phyloP scores from a whole-genome alignment of 768 basidiomycete genomes.

The Trametes cinnabarina region DNA sequence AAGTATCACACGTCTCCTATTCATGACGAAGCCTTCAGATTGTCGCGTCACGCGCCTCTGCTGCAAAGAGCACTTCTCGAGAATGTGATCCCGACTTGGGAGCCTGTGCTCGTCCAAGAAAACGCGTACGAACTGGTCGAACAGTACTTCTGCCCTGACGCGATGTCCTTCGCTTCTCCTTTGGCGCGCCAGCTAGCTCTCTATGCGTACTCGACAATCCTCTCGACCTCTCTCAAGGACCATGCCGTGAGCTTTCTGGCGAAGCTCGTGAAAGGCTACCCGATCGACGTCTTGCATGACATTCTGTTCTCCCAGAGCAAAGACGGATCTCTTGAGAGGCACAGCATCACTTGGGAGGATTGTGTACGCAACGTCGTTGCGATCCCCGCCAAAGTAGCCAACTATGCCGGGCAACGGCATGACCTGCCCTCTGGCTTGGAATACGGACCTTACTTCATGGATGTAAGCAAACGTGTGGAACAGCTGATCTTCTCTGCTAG shows the following conservation, averaged over 20 bases:
- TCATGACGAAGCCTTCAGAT: conserved; percentile 30
- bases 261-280: conserved; percentile 58
- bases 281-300: conserved; percentile 65
- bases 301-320: conserved; percentile 41
- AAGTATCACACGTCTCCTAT: conserved; percentile 43
- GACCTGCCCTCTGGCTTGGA: conserved; percentile 49
- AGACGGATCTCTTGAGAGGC: conserved; percentile 22
- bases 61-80: conserved; percentile 68
- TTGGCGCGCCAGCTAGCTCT: conserved; percentile 53
- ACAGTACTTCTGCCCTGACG: conserved; percentile 74
- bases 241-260: conserved; percentile 54
- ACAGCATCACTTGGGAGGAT: conserved; percentile 67
- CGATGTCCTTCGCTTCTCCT: conserved; percentile 49
- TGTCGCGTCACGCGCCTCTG: conserved; percentile 41
- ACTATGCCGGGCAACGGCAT: conserved; percentile 50
- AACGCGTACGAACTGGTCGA: conserved; percentile 46
- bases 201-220: conserved; percentile 63
- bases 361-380: conserved; percentile 61
- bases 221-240: conserved; percentile 46
- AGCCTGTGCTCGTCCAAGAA: conserved; percentile 48
- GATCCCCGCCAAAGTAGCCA: conserved; percentile 78
- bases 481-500: conserved; percentile 48
- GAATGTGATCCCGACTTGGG: conserved; percentile 71
- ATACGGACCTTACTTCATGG: conserved; percentile 54
- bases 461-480: conserved; percentile 53